These are phyloP conservation scores for Monosporascus sp. DNA, from an alignment of 2,329 filamentous ascomycete species.

Conservation along the genomic window DNA sequence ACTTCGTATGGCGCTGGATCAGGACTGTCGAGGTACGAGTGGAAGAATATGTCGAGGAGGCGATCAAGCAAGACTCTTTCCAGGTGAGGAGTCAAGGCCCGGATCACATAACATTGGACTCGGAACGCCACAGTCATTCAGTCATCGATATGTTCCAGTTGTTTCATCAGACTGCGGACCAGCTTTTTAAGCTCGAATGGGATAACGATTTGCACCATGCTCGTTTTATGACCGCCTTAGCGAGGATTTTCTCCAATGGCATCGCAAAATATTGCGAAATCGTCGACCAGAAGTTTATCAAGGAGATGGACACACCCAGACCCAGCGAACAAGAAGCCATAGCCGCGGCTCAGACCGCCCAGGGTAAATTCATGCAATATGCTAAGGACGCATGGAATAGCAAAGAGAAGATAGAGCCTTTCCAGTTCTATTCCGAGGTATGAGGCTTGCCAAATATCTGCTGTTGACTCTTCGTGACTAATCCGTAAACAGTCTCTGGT, in stretches of 20 bases:
- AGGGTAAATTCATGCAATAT: constrained; percentile 89
- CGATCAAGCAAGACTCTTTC: constrained; percentile 87
- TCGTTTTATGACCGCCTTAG: constrained; percentile 91
- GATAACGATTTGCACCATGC: constrained; percentile 90
- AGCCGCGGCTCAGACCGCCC: constrained; percentile 69
- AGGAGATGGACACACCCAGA: constrained; percentile 88
- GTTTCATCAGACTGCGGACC: constrained; percentile 87
- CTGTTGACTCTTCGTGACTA: constrained; percentile 17
- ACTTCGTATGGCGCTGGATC: constrained; percentile 97
- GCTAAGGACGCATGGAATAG: constrained; percentile 90
- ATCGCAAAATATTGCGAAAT: constrained; percentile 88
- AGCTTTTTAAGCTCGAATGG: constrained; percentile 83
- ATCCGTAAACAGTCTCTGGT: constrained; percentile 69
- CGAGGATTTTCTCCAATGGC: constrained; percentile 77
- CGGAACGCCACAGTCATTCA: constrained; percentile 86
- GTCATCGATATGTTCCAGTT: constrained; percentile 90
- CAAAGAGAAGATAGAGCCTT: constrained; percentile 91
- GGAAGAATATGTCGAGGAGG: constrained; percentile 78
- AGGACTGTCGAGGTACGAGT: constrained; percentile 73
- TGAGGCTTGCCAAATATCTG: constrained; percentile 20
- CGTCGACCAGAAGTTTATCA: constrained; percentile 76
- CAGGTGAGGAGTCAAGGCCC: constrained; percentile 63
- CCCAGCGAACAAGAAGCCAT: constrained; percentile 71
- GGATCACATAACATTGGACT: constrained; percentile 62
- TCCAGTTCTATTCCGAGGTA: constrained; percentile 92